Percentiles rank a stretch among this genome's conserved stretches.
phyloP scores from a whole-genome alignment of 139 green algal species.

The Chlamydomonas eustigma region DNA sequence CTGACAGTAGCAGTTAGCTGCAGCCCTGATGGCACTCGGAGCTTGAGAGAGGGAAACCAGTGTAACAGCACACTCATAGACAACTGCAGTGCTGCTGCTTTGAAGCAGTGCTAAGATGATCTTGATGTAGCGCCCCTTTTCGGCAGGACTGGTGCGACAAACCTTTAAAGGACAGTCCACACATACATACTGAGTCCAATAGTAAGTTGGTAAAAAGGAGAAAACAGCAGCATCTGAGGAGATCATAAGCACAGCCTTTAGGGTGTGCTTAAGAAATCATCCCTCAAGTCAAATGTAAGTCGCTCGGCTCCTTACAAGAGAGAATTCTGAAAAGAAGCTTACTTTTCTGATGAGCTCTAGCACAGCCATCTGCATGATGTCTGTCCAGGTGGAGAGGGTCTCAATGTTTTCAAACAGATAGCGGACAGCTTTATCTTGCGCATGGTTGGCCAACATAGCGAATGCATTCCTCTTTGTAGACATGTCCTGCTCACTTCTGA shows the following conservation, averaged over 20 bases:
- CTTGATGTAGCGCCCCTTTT: slow-evolving; percentile 98
- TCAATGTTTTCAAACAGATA: slow-evolving; percentile 89
- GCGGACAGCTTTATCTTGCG: slow-evolving; percentile 76
- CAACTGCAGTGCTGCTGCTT: slow-evolving; percentile 75
- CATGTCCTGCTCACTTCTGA: slow-evolving; percentile 79
- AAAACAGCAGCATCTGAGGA: too few relatives aligned
- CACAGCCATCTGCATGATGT: slow-evolving; percentile 94
- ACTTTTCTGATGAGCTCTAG: slow-evolving; percentile 96
- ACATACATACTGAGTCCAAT: background rate
- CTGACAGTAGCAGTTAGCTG: slow-evolving; percentile 96
- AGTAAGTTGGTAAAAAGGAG: background rate
- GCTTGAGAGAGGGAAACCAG: slow-evolving; percentile 87
- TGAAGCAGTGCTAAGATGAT: slow-evolving; percentile 94
- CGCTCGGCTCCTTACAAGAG: too few relatives aligned
- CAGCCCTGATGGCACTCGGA: slow-evolving; percentile 91
- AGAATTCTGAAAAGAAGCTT: background rate
- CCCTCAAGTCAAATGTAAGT: too few relatives aligned
- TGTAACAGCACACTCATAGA: slow-evolving; percentile 94
- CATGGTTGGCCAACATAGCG: slow-evolving; percentile 77
- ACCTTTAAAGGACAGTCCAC: too few relatives aligned
- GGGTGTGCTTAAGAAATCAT: too few relatives aligned
- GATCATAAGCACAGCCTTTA: too few relatives aligned
- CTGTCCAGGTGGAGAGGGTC: slow-evolving; percentile 82
- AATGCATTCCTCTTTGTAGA: slow-evolving; percentile 93
- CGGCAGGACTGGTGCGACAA: slow-evolving; percentile 71